Base-by-base conservation (phyloP, 352 stramenopile genomes). In the Pilasporangium apinafurcum region DNA sequence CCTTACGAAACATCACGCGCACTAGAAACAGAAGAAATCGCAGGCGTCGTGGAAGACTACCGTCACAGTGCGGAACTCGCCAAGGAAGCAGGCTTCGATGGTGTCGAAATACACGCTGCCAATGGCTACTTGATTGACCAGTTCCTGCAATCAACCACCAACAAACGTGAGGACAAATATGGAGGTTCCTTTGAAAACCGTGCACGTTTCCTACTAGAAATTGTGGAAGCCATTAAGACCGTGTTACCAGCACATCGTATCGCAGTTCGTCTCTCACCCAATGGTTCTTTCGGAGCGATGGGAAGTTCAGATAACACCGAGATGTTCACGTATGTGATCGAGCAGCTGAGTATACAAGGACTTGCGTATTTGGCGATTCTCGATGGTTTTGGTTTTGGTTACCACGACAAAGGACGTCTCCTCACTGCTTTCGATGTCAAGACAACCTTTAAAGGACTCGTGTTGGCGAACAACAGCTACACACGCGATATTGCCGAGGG, bases 81-180 rank as follows among this genome's bases (percentile, higher is more conserved):
- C 8, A 79, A 80, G 33, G 24, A 12, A 13, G 52, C 37, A 16
- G 88, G 88, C 25, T 96, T 96, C 47, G 90, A 97, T 40, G 87
- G 86, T 16, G 62, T 97, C 17, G 83, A 97, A 47, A 51, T 97
- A 18, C 88, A 97, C 63, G 12, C 36, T 13, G 84, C 69, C 9
- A 86, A 96, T 43, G 85, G 83, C 22, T 95, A 94, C 41, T 58
- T 96, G 18, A 48, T 95, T 34, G 77, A 95, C 51, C 58, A 88
- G 50, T 88, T 91, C 49, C 53, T 94, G 5, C 62, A 85, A 47
- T 44, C 49, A 20, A 56, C 18, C 8, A 44, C 59, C 28, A 95
- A 95, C 60, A 51, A 58, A 22, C 65, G 71, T 27, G 78, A 49
- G 1, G 79, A 90, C 60, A 41, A 70, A 37, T 92, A 90, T 44